Evolutionary conservation across 2,329 filamentous ascomycete species (phyloP).

Genomic region (Neofusicoccum parvum): DNA sequence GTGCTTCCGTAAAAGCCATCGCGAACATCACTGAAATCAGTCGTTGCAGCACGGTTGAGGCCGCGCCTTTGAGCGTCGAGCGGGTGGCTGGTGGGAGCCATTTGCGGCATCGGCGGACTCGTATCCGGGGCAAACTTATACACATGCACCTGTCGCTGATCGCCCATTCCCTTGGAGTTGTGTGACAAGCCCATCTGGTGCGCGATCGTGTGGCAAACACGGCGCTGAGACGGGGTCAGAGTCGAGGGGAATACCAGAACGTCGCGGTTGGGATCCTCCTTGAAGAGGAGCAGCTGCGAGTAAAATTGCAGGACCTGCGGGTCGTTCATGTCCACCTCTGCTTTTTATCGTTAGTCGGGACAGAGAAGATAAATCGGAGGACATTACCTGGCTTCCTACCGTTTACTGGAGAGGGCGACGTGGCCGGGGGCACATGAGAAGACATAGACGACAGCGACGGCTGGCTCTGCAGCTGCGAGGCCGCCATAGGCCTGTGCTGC

Average conservation of each 20-base stretch:
- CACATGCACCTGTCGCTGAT: constrained; percentile 88
- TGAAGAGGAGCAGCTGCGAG: constrained; percentile 86
- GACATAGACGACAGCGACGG: constrained; percentile 81
- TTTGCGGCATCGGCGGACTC: constrained; percentile 65
- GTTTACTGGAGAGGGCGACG: constrained; percentile 69
- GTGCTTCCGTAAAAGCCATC: constrained; percentile 74
- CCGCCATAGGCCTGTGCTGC: constrained; percentile 77
- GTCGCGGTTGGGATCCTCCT: constrained; percentile 75
- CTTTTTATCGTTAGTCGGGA: constrained; percentile 25
- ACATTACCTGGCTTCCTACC: constrained; percentile 53
- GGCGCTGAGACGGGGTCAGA: constrained; percentile 79
- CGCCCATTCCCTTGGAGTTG: constrained; percentile 82
- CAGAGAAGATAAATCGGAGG: constrained; percentile 27
- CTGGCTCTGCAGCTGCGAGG: constrained; percentile 74
- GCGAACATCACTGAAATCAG: constrained; percentile 85
- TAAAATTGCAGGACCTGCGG: constrained; percentile 85
- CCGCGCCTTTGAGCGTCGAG: constrained; percentile 79
- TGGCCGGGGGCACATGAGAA: constrained; percentile 58
- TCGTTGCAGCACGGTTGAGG: constrained; percentile 92
- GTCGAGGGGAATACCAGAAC: constrained; percentile 81
- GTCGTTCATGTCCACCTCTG: constrained; percentile 88
- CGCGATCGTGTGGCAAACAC: constrained; percentile 89
- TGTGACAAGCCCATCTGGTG: constrained; percentile 95
- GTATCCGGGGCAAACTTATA: constrained; percentile 67
- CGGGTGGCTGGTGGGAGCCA: constrained; percentile 62